Percentiles rank a stretch among this genome's conserved stretches.
Conservation (phyloP, 257 asterid species). For the Solanum pinnatisectum region DNA sequence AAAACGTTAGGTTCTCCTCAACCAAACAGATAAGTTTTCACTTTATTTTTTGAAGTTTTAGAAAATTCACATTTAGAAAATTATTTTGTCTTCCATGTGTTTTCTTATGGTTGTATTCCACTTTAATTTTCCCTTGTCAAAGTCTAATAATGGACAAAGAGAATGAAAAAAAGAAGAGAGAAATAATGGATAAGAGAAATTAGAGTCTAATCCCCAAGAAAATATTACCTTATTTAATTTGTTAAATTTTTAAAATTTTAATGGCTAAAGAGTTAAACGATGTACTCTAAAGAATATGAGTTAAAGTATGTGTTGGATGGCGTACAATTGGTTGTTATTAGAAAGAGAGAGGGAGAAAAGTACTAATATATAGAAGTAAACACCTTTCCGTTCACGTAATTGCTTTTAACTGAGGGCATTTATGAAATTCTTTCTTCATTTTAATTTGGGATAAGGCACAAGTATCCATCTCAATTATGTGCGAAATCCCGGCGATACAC, state of each 20-base stretch:
- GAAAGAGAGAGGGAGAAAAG: neutral
- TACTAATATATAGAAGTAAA: neutral
- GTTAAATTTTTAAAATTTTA: neutral
- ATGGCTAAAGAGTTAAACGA: neutral
- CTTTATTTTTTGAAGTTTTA: neutral
- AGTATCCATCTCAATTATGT: too few species aligned
- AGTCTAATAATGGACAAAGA: neutral
- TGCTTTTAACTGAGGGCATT: too few species aligned
- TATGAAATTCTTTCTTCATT: too few species aligned
- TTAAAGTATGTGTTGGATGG: neutral
- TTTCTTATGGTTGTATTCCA: neutral
- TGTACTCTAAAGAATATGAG: neutral
- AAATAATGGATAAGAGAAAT: neutral
- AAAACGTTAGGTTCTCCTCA: neutral
- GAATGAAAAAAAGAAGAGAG: neutral
- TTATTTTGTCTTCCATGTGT: neutral
- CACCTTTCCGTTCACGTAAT: neutral
- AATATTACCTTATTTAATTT: neutral
- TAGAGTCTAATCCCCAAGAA: neutral
- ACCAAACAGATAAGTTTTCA: neutral
- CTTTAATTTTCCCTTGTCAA: neutral
- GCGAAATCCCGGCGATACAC: too few species aligned
- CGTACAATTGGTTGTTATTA: neutral
- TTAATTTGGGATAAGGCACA: too few species aligned
- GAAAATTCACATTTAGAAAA: neutral